Base-by-base conservation (phyloP, 306 rosid species). In the Datisca glomerata region DNA sequence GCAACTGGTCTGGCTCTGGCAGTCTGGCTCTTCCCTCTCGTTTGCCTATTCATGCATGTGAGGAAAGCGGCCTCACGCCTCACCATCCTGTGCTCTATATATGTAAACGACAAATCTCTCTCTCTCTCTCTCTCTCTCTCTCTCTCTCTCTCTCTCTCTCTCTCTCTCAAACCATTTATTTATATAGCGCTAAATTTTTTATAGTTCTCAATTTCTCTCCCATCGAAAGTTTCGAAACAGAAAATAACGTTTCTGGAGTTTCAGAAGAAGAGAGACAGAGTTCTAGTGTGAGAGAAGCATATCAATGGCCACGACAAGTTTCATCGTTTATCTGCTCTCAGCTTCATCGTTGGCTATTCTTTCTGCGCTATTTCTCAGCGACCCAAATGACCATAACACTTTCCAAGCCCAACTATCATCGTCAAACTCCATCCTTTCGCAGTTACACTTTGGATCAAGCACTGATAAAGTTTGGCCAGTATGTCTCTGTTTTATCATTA, bases 381-480 rank as follows among this genome's bases (percentile, higher is more conserved):
- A 45, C 58, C 44, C 24, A 3, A 7, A 56, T 39, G 24, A 43
- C 60, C 43, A 22, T 2, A 7, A 49, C 38, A 51, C 55, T 20
- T 10, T 7, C 49, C 53, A 35, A 16, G 21, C 37, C 16, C 21
- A 4, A 5, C 22, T 45, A 10, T 56, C 70, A 3, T 49, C 64
- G 13, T 12, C 53, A 17, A 63, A 59, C 34, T 34, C 53, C 24
- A 25, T 31, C 49, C 40, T 20, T 7, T 27, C 20, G n/a, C n/a
- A n/a, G n/a, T n/a, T n/a, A n/a, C n/a, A n/a, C n/a, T n/a, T 13
- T 33, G 47, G 45, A 3, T 58, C 80, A 27, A 39, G 5, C 12
- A 28, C 65, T 2, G 63, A 53, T 1, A 47, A 22, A 53, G 65
- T 67, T 52, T 89, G 98, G 98, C 98, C 95, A 0, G 98, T 89